Evolutionary conservation across 225 moss, liverwort and hornwort genomes (phyloP), one percentile per base, ranked within the genome.

Genomic region (Pseudoscleropodium purum): DNA sequence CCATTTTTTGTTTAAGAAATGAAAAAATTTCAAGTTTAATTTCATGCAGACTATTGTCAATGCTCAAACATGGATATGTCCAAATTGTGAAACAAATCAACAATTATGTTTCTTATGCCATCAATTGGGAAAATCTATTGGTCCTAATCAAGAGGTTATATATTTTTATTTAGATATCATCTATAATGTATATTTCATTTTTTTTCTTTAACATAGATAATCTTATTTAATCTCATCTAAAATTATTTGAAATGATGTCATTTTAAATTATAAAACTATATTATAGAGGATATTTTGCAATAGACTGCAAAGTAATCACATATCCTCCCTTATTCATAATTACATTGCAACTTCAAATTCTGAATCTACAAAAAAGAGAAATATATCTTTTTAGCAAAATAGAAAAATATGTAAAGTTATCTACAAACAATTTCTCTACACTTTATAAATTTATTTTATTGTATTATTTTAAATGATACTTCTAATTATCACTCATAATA

Each of bases 21-120:
- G 15, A 24, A 8, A 56, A 57, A 65, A 4, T 65, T 64, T 66
- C 10, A 69, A 87, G 54, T 13, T 76, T 82, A 3, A 9, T 51
- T 81, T n/a, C 5, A 31, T 83, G 56, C 54, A 94, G 94, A 87
- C 73, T 56, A 90, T 94, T 52, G 43, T 91, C 23, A 92, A 84
- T 74, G 67, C 88, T 33, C 91, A 91, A 85, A 92, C 92, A 75
- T 94, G 94, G 94, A 90, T 94, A 29, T 94, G 94, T 80, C 94
- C 94, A 89, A 94, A 94, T 89, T 94, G 94, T 51, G 91, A 90
- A 77, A 81, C 91, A 70, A 91, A 92, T 74, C 89, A 86, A 60
- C 94, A 94, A 89, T 61, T 87, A 8, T 94, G 94, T 83, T 94
- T 92, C 57, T 59, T 94, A 83, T 94, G 94, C 57, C 91, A 92